Evolutionary conservation across 2,329 filamentous ascomycete species (phyloP).

Genomic region (Alternaria ventricosa): DNA sequence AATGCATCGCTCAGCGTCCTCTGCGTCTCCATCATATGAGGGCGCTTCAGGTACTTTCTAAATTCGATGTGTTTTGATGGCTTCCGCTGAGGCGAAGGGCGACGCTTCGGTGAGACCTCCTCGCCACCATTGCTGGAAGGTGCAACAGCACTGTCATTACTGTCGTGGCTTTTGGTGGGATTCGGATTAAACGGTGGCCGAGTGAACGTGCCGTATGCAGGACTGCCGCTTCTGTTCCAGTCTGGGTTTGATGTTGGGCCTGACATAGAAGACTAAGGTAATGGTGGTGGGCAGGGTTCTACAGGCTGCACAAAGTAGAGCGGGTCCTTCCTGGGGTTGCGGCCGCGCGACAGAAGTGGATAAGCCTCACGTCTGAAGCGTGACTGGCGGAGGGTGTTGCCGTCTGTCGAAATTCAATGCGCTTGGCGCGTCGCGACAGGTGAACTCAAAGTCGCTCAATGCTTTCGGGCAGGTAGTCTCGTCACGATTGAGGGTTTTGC

Average conservation of each 20-base stretch:
- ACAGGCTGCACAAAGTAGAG: neutral
- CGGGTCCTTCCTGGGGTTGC: constrained; percentile 3
- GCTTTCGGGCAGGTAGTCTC: constrained; percentile 1
- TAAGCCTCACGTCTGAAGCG: constrained; percentile 9
- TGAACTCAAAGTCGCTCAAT: neutral
- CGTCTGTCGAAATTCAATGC: constrained; percentile 1
- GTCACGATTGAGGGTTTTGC: neutral
- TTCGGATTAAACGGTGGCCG: constrained; percentile 23
- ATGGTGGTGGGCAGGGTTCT: neutral
- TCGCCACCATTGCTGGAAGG: constrained; percentile 25
- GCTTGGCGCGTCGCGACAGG: neutral
- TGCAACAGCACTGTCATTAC: constrained; percentile 26
- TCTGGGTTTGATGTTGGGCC: constrained; percentile 36
- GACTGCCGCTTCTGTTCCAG: constrained; percentile 27
- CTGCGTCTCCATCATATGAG: constrained; percentile 39
- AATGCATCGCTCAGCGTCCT: constrained; percentile 48
- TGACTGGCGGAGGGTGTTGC: constrained; percentile 3
- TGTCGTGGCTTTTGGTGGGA: constrained; percentile 19
- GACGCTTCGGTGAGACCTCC: constrained; percentile 26
- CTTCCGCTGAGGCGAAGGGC: constrained; percentile 23
- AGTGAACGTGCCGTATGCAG: constrained; percentile 34
- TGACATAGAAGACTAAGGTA: constrained; percentile 29
- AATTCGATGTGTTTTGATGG: constrained; percentile 41
- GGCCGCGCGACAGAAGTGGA: neutral
- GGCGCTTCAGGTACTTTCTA: constrained; percentile 41